These are phyloP conservation scores for Sarocladiaceae sp. DNA, from an alignment of 2,329 filamentous ascomycete genomes.

Conservation along the genomic window DNA sequence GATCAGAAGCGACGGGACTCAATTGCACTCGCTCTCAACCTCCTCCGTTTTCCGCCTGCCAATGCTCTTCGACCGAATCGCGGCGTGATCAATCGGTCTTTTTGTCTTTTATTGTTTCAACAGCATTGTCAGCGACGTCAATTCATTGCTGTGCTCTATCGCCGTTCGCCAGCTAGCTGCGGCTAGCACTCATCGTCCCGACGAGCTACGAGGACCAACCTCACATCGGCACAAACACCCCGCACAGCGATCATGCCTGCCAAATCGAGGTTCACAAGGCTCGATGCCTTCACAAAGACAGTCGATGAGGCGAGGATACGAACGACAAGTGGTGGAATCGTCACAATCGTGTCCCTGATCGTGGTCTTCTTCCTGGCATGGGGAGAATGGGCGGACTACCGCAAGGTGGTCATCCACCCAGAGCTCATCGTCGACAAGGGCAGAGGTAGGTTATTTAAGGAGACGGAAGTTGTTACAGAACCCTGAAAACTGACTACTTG, in stretches of 20 bases:
- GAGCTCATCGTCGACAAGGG: slow-evolving; percentile 96
- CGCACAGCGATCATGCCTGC: slow-evolving; percentile 57
- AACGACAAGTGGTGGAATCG: slow-evolving; percentile 90
- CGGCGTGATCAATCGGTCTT: slow-evolving; percentile 8
- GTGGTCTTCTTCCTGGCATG: slow-evolving; percentile 83
- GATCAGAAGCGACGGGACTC: slow-evolving; percentile 2
- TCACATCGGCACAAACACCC: slow-evolving; percentile 1
- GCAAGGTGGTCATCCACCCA: slow-evolving; percentile 76
- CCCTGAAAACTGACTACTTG: neutral
- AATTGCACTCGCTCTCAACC: slow-evolving; percentile 3
- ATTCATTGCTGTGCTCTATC: slow-evolving; percentile 2
- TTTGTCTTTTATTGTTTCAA: neutral
- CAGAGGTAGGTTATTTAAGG: slow-evolving; percentile 55
- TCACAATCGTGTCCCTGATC: slow-evolving; percentile 85
- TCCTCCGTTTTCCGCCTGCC: slow-evolving; percentile 10
- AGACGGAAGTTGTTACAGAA: neutral
- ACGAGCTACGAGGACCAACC: neutral
- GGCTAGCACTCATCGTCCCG: neutral
- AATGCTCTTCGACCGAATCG: neutral
- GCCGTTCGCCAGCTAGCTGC: neutral
- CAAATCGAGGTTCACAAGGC: slow-evolving; percentile 90
- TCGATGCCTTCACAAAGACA: slow-evolving; percentile 98
- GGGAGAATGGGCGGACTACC: slow-evolving; percentile 95
- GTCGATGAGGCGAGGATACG: slow-evolving; percentile 96
- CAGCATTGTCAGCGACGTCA: neutral